Conservation (phyloP, 2,329 filamentous ascomycete genomes). For the Colletotrichum euphorbiae region DNA sequence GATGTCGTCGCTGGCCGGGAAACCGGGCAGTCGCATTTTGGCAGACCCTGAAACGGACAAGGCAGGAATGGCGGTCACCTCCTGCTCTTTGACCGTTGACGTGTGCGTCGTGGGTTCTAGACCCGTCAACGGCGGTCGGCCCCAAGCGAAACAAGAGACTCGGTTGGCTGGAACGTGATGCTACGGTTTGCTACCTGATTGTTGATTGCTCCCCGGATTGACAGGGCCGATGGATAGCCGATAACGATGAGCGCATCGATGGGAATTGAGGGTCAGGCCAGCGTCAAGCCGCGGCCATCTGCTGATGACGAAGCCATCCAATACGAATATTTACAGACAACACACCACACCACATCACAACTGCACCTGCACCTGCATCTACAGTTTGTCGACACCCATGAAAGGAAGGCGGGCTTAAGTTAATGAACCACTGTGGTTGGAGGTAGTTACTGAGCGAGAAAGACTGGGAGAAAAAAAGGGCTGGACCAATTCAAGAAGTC, state of each 20-base stretch:
- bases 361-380: no score
- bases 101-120: not conserved
- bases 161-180: no score
- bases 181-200: no score
- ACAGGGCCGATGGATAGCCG: constrained; percentile 9
- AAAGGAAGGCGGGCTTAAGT: no score
- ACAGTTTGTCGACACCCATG: no score
- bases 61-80: not conserved
- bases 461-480: not conserved
- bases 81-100: not conserved
- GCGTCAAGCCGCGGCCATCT: not conserved
- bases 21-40: constrained; percentile 6
- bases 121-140: constrained; percentile 1
- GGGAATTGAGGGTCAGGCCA: not conserved
- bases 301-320: constrained; percentile 6
- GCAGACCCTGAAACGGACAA: constrained; percentile 6
- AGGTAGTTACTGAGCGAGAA: not conserved
- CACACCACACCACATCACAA: no score
- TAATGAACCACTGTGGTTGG: not conserved
- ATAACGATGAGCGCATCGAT: constrained; percentile 5
- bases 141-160: not conserved
- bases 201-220: constrained; percentile 6
- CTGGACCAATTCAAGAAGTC: not conserved
- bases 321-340: not conserved
- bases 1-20: constrained; percentile 13